phyloP scores from a whole-genome alignment of 2,329 filamentous ascomycete species.

The Nigrospora osmanthi region DNA sequence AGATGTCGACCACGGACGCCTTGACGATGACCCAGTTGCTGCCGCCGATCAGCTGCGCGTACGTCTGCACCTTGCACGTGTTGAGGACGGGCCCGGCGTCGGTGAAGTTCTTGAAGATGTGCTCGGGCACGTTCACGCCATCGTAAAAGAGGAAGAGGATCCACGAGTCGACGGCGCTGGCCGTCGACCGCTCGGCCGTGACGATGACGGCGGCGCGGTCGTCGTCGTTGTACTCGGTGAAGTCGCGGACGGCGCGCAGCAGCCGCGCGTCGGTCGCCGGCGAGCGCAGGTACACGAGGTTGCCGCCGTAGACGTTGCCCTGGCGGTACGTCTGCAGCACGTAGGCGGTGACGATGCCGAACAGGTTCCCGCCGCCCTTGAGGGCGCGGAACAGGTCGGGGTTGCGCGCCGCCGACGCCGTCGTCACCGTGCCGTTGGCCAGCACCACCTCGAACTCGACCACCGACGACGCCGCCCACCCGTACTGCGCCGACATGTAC shows the following conservation, averaged over 20 bases:
- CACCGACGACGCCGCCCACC: constrained; percentile 43
- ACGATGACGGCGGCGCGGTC: constrained; percentile 52
- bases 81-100: constrained; percentile 34
- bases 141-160: constrained; percentile 58
- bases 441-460: constrained; percentile 44
- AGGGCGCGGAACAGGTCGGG: constrained; percentile 44
- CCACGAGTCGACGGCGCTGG: constrained; percentile 42
- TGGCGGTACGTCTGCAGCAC: constrained; percentile 32
- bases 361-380: constrained; percentile 49
- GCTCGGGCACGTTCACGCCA: constrained; percentile 39
- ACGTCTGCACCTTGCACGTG: constrained; percentile 36
- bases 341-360: constrained; percentile 40
- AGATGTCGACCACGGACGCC: constrained; percentile 23
- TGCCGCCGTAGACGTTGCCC: constrained; percentile 34
- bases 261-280: constrained; percentile 24
- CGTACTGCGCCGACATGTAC: constrained; percentile 41
- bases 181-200: constrained; percentile 38
- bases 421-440: constrained; percentile 37
- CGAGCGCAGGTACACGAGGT: constrained; percentile 24
- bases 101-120: constrained; percentile 49
- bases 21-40: constrained; percentile 33
- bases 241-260: constrained; percentile 42
- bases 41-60: constrained; percentile 34
- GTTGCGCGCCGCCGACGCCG: constrained; percentile 32
- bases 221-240: constrained; percentile 48